Base-by-base conservation (phyloP, 2,329 filamentous ascomycete species). In the Sporothrix luriei region DNA sequence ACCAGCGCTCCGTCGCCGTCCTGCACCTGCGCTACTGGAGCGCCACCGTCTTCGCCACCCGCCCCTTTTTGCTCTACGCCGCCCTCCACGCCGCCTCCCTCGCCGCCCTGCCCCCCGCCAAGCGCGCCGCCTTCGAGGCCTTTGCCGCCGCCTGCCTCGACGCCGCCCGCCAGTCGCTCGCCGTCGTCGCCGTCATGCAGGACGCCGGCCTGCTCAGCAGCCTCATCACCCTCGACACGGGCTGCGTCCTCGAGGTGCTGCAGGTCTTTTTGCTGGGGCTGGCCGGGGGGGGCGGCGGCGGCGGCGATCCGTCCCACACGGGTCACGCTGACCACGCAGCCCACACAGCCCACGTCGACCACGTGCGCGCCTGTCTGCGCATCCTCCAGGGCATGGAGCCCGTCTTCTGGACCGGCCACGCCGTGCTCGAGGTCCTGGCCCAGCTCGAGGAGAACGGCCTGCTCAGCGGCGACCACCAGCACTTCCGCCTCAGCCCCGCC, bases 41-140 rank as follows among this genome's bases (percentile, higher is more conserved):
- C 68, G 66, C 70, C 29, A 68, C 71, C 33, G 66, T 75, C 11
- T 74, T 74, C 40, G 73, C 73, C 48, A 75, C 74, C 0, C 73
- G 74, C 1, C 83, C 87, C 38, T 77, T 77, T 48, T 64, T 76
- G 48, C 71, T 76, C 2, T 75, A 76, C 59, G 71, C 66, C 19
- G 74, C 73, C 1, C 67, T 73, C 19, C 71, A 73, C 26, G 40
- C 68, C 10, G 62, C 66, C 1, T 67, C 71, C 16, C 33, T 71
- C 13, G 65, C 69, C 13, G 43, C 66, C 10, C 69, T 71, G 43
- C 68, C 73, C 13, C 21, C 66, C 1, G 43, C 71, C 7, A 76
- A 76, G 68, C 74, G 72, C 14, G 70, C 70, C 1, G 70, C 69
- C 1, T 76, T 75, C 51, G 73, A 75, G 16, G 70, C 72, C 2